A percentile compares a stretch with the other conserved stretches of the same genome.
Evolutionary conservation across 225 moss, liverwort and hornwort species (phyloP).

Genomic region (Physcomitrellopsis africana): DNA sequence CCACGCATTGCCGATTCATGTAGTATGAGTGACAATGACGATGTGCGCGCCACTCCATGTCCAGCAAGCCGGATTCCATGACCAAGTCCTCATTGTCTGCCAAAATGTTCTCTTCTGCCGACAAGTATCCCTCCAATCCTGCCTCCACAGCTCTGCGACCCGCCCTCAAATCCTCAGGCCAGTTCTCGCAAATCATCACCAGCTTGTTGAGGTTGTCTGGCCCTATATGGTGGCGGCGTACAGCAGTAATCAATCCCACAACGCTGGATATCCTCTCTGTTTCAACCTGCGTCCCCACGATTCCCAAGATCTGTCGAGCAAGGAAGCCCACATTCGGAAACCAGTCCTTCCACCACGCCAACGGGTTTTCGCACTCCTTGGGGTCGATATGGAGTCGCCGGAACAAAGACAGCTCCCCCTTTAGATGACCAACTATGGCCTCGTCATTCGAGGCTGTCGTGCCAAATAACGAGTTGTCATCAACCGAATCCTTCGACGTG

Average conservation of each 20-base stretch:
- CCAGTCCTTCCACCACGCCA: constrained; percentile 59
- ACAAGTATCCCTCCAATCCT: constrained; percentile 37
- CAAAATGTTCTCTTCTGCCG: constrained; percentile 45
- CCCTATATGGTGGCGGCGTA: constrained; percentile 45
- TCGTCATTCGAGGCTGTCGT: constrained; percentile 55
- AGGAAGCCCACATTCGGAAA: constrained; percentile 57
- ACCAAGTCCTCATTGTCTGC: constrained; percentile 51
- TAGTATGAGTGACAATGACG: too few species aligned
- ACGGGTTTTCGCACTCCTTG: constrained; percentile 53
- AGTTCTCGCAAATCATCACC: constrained; percentile 54
- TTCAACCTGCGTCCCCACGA: constrained; percentile 54
- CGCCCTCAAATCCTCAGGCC: constrained; percentile 54
- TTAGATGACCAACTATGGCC: constrained; percentile 53
- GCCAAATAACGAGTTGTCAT: constrained; percentile 54
- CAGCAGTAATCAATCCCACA: constrained; percentile 37
- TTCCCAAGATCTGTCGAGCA: constrained; percentile 52
- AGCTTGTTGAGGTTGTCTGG: constrained; percentile 52
- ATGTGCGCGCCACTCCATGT: constrained; percentile 24
- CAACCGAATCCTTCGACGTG: constrained; percentile 41
- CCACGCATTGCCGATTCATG: neutral
- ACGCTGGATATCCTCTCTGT: constrained; percentile 50
- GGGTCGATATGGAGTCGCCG: constrained; percentile 53
- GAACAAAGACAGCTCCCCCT: constrained; percentile 49
- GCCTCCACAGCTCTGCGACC: constrained; percentile 37
- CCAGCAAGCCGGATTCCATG: constrained; percentile 50